These are phyloP conservation scores for Calendula officinalis DNA, from an alignment of 129 eudicot species.

Conservation along the genomic window DNA sequence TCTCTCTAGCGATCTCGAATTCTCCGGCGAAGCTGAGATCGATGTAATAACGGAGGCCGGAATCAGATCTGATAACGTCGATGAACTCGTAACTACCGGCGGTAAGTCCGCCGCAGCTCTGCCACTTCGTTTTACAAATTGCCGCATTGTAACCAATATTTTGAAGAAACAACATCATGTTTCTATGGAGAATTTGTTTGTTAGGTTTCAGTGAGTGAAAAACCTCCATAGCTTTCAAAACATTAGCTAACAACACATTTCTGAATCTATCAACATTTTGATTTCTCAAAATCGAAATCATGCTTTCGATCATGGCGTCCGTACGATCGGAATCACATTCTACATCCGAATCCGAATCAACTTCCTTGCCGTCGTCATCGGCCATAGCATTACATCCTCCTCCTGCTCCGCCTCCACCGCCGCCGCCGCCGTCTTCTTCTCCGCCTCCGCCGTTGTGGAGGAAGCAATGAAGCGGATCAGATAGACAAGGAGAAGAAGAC, in stretches of 20 bases:
- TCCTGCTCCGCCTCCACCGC: neutral
- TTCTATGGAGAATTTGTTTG: constrained; percentile 40
- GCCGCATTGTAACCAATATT: constrained; percentile 69
- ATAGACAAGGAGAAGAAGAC: constrained; percentile 48
- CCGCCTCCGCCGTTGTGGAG: constrained; percentile 12
- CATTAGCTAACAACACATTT: constrained; percentile 33
- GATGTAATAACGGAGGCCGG: constrained; percentile 47
- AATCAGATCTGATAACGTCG: constrained; percentile 48
- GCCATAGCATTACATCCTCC: neutral
- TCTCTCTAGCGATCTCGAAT: constrained; percentile 79
- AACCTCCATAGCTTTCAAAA: constrained; percentile 37
- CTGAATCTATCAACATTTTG: constrained; percentile 39
- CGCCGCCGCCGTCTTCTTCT: neutral
- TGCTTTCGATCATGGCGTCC: constrained; percentile 13
- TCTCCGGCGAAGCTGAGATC: constrained; percentile 59
- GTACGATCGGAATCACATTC: constrained; percentile 37
- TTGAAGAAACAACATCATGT: constrained; percentile 58
- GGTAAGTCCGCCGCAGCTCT: constrained; percentile 52
- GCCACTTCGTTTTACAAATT: constrained; percentile 76
- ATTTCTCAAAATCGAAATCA: constrained; percentile 7
- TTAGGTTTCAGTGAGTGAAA: constrained; percentile 30
- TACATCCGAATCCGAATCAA: constrained; percentile 33
- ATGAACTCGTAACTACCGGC: constrained; percentile 83
- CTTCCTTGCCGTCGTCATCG: neutral
- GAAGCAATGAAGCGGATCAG: constrained; percentile 54